Evolutionary conservation across 192 early-diverging fungal genomes (phyloP).

Genomic region (Coemansia javaensis): DNA sequence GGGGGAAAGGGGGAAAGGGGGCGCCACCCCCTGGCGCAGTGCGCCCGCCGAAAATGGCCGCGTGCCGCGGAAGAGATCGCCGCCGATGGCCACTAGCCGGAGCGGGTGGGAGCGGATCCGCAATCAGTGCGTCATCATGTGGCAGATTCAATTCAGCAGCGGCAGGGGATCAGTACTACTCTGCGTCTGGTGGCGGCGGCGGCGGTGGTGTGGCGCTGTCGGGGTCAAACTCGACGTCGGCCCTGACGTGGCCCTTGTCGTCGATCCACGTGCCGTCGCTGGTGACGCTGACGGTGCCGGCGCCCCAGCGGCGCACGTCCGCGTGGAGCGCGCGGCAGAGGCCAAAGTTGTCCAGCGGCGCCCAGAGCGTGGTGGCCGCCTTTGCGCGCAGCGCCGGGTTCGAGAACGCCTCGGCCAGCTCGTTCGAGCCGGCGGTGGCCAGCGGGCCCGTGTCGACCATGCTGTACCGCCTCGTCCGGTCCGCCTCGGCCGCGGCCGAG

Average conservation of each 20-base stretch:
- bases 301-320: conserved; percentile 17
- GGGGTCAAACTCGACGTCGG: conserved; percentile 39
- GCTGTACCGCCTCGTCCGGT: conserved; percentile 24
- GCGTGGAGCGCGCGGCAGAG: conserved; percentile 21
- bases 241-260: conserved; percentile 35
- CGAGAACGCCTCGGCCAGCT: conserved; percentile 25
- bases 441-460: conserved; percentile 10
- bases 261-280: conserved; percentile 19
- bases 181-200: background rate
- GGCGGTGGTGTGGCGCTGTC: conserved; percentile 4
- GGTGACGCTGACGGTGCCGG: conserved; percentile 20
- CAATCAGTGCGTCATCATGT: no score
- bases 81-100: no score
- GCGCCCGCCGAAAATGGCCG: no score
- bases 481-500: background rate
- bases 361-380: conserved; percentile 22
- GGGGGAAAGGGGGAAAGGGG: no score
- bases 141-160: no score
- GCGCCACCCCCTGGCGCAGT: no score
- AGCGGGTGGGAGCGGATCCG: no score
- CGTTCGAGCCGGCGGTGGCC: conserved; percentile 7
- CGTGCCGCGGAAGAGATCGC: no score
- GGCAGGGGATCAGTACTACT: no score
- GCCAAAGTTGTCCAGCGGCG: conserved; percentile 33
- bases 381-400: conserved; percentile 37